Base-by-base conservation (phyloP, 2,329 filamentous ascomycete species). In the Alternaria alternata region DNA sequence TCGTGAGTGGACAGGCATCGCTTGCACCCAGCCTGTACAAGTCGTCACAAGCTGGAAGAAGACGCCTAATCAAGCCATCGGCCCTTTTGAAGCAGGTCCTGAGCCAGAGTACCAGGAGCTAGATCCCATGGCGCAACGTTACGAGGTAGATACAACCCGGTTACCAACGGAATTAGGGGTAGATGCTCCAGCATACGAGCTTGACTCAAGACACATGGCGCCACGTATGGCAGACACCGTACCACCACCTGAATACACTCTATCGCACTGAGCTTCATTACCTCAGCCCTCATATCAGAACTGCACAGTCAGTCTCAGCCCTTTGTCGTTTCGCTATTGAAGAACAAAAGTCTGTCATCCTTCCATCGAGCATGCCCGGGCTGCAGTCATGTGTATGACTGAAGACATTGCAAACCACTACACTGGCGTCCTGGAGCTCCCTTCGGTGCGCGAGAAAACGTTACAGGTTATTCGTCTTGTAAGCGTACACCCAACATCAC, bases 1-100 rank as follows among this genome's bases (percentile, higher is more conserved):
- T n/a, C 69, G 69, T 30, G 69, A 72, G 18, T 72, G 69, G 49
- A 53, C 55, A 1, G 62, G 63, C 0, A 63, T 67, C 2, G 60
- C 61, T 2, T 69, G 65, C 26, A 66, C 54, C 11, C 61, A 64
- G 5, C 54, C 58, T 1, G 64, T 72, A 1, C 68, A 72, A n/a
- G 24, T 72, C 36, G 63, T 69, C 5, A 66, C 68, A 1, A 54
- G 49, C 2, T 69, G 60, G 62, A 43, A 49, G 18, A 53, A 32
- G 20, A 22, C 42, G 5, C 24, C 42, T 5, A 46, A 26, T 24
- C 11, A n/a, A 18, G 24, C 24, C 26, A 26, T 18, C 8, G 18
- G 18, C 26, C 22, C 22, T 7, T 46, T 46, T 16, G 56, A 38
- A 26, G 20, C 54, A 16, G 63, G 56, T 11, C 38, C 56, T 5